Percentiles rank a stretch among this genome's conserved stretches.
These are phyloP conservation scores for Quercus glauca DNA, from an alignment of 306 rosid genomes.

Conservation along the genomic window DNA sequence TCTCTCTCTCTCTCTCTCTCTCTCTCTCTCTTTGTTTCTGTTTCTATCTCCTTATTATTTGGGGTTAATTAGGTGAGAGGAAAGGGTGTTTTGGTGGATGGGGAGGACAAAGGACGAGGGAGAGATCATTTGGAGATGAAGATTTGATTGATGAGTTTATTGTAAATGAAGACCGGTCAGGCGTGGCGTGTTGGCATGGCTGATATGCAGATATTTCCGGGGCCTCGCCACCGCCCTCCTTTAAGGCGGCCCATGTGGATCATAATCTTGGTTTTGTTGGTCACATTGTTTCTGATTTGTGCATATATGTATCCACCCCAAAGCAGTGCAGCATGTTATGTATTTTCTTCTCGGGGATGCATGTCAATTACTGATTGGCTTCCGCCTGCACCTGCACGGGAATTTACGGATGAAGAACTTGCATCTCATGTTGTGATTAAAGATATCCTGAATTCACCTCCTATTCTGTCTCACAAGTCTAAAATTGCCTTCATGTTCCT, in stretches of 20 bases:
- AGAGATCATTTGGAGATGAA: constrained; percentile 33
- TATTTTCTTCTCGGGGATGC: constrained; percentile 88
- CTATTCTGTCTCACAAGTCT: constrained; percentile 40
- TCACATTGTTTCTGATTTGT: constrained; percentile 67
- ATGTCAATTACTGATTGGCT: constrained; percentile 68
- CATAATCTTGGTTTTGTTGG: constrained; percentile 78
- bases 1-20: background rate
- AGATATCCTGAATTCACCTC: constrained; percentile 63
- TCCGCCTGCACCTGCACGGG: constrained; percentile 81
- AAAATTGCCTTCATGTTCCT: constrained; percentile 97
- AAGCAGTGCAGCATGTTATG: constrained; percentile 65
- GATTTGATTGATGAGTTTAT: constrained; percentile 39
- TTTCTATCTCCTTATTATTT: background rate
- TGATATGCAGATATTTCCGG: constrained; percentile 72
- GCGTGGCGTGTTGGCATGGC: constrained; percentile 75
- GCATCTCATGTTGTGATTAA: constrained; percentile 72
- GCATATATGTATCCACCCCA: constrained; percentile 83
- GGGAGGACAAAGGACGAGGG: constrained; percentile 9
- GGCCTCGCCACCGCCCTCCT: constrained; percentile 83
- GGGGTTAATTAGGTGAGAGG: background rate
- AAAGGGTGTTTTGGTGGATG: constrained; percentile 9
- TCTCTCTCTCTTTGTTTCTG: background rate
- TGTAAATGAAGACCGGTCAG: constrained; percentile 72
- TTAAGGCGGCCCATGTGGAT: constrained; percentile 89
- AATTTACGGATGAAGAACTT: constrained; percentile 75